Evolutionary conservation across 164 flowering plant genomes (phyloP), one percentile per base, ranked within the genome.

Genomic region (Paratinospora sagittata): DNA sequence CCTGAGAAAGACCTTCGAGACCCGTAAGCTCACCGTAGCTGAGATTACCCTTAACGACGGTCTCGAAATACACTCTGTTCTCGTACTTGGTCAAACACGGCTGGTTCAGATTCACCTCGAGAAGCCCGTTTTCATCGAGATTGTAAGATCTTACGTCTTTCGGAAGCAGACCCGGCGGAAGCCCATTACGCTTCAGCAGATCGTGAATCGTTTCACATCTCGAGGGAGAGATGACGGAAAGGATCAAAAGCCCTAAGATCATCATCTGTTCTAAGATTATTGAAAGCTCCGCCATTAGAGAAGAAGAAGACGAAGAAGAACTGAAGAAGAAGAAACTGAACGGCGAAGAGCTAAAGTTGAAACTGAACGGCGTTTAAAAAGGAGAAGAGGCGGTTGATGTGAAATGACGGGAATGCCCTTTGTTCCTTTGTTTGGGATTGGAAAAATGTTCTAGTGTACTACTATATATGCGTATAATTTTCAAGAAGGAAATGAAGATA

Each of bases 11-110:
- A 3, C 98, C 98, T 33, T 68, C 81, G 8, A 93, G 84, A 0
- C 89, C 95, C 1, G 75, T 77, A 27, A 93, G 84, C 62, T 84
- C 83, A 0, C 95, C 93, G 65, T 88, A 87, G 73, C 84, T 92
- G 36, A 92, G 86, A 72, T 92, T 92, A 4, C 89, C 97, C 33
- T 74, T 85, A 0, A 92, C 78, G 2, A 86, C 87, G 26, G 84
- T 85, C 1, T 92, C 97, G 63, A 84, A 90, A 36, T 69, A 80
- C 0, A 90, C 94, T 75, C 89, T 78, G 71, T 80, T 88, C 73
- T 92, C 98, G 80, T 73, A 92, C 57, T 81, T 86, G 39, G 96
- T 73, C 71, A 90, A 65, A 74, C 98, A 92, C 1, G 98, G 96
- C 3, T 80, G 78, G 11, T 87, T 86, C 1, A 92, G 88, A 61